Evolutionary conservation across 1,139 yeast species (phyloP).

Genomic region (Groenewaldozyma auringiensis): DNA sequence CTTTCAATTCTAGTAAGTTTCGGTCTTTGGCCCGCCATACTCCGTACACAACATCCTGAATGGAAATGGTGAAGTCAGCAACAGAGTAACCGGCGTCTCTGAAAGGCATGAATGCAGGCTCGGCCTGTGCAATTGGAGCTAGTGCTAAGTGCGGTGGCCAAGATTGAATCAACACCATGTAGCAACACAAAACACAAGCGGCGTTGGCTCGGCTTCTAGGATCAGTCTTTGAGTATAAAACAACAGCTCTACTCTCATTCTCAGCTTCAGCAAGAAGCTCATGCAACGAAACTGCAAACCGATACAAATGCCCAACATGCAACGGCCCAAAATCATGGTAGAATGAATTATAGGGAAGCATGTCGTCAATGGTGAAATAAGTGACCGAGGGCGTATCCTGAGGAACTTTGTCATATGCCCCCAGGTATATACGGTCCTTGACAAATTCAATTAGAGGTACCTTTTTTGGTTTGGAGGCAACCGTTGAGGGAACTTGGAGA

Average conservation of each 20-base stretch:
- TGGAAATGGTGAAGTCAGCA: constrained; percentile 87
- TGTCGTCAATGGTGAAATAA: constrained; percentile 87
- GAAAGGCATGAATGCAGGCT: constrained; percentile 90
- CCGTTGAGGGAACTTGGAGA: background rate
- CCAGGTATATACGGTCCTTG: constrained; percentile 77
- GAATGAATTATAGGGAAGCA: constrained; percentile 84
- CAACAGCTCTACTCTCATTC: constrained; percentile 83
- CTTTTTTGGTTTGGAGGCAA: background rate
- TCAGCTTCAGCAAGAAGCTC: constrained; percentile 79
- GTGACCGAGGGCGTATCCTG: constrained; percentile 67
- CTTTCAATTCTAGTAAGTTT: constrained; percentile 75
- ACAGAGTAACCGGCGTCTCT: constrained; percentile 96
- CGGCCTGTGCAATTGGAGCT: constrained; percentile 87
- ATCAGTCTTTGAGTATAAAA: constrained; percentile 75
- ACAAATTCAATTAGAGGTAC: constrained; percentile 35
- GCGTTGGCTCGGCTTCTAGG: constrained; percentile 86
- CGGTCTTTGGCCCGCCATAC: constrained; percentile 98
- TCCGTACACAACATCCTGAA: constrained; percentile 92
- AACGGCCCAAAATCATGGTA: constrained; percentile 95
- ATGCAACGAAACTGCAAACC: constrained; percentile 91
- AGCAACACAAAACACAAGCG: constrained; percentile 87
- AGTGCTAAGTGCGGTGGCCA: constrained; percentile 98
- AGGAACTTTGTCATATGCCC: constrained; percentile 79
- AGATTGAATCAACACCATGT: constrained; percentile 88
- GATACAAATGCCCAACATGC: constrained; percentile 83